These are phyloP conservation scores for Diplodia corticola DNA, from an alignment of 2,329 filamentous ascomycete species.

Conservation along the genomic window DNA sequence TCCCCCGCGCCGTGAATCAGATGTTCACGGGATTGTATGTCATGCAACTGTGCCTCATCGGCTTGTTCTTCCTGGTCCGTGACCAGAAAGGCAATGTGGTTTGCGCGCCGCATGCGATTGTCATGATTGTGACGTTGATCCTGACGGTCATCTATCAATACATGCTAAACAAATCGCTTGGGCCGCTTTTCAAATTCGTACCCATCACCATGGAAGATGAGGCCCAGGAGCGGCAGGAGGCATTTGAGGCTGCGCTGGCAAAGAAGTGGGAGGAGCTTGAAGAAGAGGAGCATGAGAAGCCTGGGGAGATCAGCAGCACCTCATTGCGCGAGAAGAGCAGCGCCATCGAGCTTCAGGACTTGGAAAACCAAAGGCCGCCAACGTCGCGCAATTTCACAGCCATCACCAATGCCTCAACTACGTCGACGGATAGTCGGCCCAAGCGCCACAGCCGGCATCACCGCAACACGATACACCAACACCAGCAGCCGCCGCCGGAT, in stretches of 20 bases:
- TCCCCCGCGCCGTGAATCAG: conserved; percentile 90
- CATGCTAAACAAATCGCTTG: conserved; percentile 79
- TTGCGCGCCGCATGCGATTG: conserved; percentile 75
- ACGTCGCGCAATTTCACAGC: background rate
- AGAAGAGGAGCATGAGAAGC: conserved; percentile 28
- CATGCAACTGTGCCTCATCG: conserved; percentile 88
- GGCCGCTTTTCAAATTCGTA: conserved; percentile 81
- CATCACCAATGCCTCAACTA: background rate
- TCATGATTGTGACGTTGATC: conserved; percentile 75
- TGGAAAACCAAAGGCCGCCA: conserved; percentile 25
- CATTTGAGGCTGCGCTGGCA: conserved; percentile 74
- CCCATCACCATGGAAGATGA: conserved; percentile 96
- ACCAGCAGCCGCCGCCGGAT: background rate
- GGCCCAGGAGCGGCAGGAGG: conserved; percentile 84
- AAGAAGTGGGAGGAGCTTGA: conserved; percentile 34
- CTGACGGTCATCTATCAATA: conserved; percentile 78
- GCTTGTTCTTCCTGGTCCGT: conserved; percentile 78
- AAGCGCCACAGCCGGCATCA: conserved; percentile 29
- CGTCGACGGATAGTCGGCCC: background rate
- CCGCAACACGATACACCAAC: conserved; percentile 28
- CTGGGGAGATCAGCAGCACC: conserved; percentile 11
- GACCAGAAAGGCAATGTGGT: conserved; percentile 56
- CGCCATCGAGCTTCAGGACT: conserved; percentile 34
- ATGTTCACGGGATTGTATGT: conserved; percentile 93
- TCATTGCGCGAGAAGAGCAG: conserved; percentile 26